These are phyloP conservation scores for Spencermartinsiella ligniputridi DNA, from an alignment of 1,139 yeast species.

Conservation along the genomic window DNA sequence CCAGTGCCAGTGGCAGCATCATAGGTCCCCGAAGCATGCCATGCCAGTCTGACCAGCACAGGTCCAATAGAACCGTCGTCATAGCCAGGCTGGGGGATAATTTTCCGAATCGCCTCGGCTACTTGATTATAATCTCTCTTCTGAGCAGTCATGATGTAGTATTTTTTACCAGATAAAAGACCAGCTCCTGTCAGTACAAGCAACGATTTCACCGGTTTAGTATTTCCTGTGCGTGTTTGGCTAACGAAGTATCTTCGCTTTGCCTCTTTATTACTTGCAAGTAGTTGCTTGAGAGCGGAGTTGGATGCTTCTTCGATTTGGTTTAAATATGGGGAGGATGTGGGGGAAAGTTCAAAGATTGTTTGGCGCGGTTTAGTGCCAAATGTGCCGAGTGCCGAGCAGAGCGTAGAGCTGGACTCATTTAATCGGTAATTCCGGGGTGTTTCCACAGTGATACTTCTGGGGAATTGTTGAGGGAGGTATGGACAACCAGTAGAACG, in stretches of 20 bases:
- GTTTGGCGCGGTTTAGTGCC: neutral
- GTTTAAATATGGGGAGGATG: neutral
- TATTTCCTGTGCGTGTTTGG: too few species aligned
- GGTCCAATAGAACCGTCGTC: conserved; percentile 71
- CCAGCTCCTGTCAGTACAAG: neutral
- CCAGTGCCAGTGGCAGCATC: conserved; percentile 53
- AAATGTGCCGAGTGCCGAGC: conserved; percentile 1
- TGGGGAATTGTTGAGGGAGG: too few species aligned
- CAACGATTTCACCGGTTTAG: neutral
- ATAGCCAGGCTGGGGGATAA: conserved; percentile 66
- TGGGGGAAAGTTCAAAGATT: neutral
- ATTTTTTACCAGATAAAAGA: neutral
- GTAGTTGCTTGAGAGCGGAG: too few species aligned
- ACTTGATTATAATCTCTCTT: conserved; percentile 58
- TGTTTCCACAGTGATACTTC: too few species aligned
- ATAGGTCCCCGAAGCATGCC: conserved; percentile 71
- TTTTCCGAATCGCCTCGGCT: conserved; percentile 73
- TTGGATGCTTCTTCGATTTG: neutral
- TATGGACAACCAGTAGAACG: neutral
- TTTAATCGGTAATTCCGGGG: too few species aligned
- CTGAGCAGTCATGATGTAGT: neutral
- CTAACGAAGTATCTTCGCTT: too few species aligned
- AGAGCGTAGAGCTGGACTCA: too few species aligned
- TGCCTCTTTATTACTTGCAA: too few species aligned
- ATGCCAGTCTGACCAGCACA: conserved; percentile 56